Base-by-base conservation (phyloP, 805 yeast genomes). In the Blastobotrys americana region DNA sequence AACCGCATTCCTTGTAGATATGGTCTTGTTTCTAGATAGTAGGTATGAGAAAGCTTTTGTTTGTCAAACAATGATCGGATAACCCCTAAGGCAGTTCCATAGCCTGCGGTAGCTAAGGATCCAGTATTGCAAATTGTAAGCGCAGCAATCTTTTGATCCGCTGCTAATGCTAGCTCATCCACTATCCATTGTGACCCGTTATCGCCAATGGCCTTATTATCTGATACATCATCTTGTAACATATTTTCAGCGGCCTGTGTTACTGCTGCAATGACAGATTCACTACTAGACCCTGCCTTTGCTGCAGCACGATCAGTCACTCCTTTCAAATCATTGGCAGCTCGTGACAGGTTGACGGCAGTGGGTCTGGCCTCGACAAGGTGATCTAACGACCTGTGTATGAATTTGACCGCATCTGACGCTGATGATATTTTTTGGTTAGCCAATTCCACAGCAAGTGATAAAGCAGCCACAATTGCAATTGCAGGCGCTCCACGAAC, bases 401-500 rank as follows among this genome's bases (percentile, higher is more conserved):
- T 69, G 51, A 71, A 68, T 8, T 43, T 46, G 0, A 46, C 53
- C 2, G 51, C 50, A 34, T 60, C 53, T 19, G n/a, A 40, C 17
- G 6, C 34, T 9, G 39, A n/a, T 9, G 15, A 23, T 6, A 17
- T 34, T 13, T 45, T 46, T 6, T 48, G 45, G 45, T 57, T 56
- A 58, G 55, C 55, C 2, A 77, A 64, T 52, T 90, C 96, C n/a
- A 84, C 78, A 1, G 85, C 81, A 2, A 90, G 74, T 2, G 96
- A 77, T 48, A 89, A 73, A 1, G 88, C 80, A 3, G 96, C 97
- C 2, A 90, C 97, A 46, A 90, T 85, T 50, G 97, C 97, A 59
- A 90, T 90, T 1, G 97, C 97, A 0, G 98, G 98, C 0, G 98
- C 98, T 33, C 98, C 98, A 61, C 98, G 74, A 3, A 94, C 97